A percentile compares a stretch with the other conserved stretches of the same genome.
Conservation (phyloP, 768 basidiomycete genomes). For the Suillus discolor region DNA sequence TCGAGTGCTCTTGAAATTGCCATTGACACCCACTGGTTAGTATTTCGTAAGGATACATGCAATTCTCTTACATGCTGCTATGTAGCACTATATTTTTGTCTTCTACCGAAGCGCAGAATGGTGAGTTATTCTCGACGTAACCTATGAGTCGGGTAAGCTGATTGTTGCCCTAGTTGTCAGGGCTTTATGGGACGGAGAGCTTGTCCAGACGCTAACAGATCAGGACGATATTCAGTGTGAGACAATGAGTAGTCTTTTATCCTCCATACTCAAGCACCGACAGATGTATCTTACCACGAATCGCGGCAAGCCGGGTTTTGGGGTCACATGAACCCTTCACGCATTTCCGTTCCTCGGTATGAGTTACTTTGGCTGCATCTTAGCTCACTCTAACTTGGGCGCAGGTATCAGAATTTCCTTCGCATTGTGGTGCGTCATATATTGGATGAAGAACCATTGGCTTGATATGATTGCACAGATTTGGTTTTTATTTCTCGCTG, state of each 20-base stretch:
- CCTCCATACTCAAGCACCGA: constrained; percentile 13
- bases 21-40: constrained; percentile 88
- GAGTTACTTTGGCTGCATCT: neutral
- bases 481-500: constrained; percentile 77
- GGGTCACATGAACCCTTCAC: constrained; percentile 73
- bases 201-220: constrained; percentile 77
- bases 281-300: constrained; percentile 72
- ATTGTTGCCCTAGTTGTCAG: constrained; percentile 60
- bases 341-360: constrained; percentile 79
- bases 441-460: neutral
- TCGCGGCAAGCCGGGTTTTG: constrained; percentile 56
- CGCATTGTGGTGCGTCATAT: constrained; percentile 53
- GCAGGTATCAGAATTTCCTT: constrained; percentile 84
- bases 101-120: constrained; percentile 82
- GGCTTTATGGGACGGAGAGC: constrained; percentile 79
- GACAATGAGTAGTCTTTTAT: constrained; percentile 16
- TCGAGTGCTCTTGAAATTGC: constrained; percentile 84
- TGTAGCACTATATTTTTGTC: constrained; percentile 80
- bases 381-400: neutral
- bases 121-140: constrained; percentile 38
- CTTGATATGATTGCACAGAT: neutral
- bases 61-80: constrained; percentile 7
- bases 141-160: neutral
- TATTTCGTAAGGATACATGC: neutral
- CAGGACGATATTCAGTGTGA: constrained; percentile 79